Conservation (phyloP, 257 asterid species). For the Schizonepeta tenuifolia region DNA sequence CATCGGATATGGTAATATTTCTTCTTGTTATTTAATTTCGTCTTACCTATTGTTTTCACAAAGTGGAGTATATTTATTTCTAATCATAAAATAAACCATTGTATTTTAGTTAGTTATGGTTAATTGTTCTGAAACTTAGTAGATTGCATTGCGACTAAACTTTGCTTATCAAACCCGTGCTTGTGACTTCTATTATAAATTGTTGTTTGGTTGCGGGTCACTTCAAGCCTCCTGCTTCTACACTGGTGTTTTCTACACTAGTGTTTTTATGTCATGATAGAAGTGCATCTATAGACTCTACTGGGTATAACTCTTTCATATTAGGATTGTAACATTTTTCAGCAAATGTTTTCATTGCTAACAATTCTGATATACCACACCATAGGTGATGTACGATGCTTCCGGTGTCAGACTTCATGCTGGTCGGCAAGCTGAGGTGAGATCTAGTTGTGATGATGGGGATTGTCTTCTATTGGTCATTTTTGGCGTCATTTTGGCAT, state of each 20-base stretch:
- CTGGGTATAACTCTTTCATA: conserved; percentile 13
- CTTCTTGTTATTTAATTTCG: neutral
- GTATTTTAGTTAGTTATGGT: neutral
- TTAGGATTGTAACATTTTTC: neutral
- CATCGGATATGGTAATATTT: conserved; percentile 30
- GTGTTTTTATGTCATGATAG: neutral
- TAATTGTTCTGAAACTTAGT: neutral
- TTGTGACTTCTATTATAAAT: neutral
- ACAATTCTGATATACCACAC: conserved; percentile 38
- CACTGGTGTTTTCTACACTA: conserved; percentile 26
- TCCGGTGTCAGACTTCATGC: conserved; percentile 97
- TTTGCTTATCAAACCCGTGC: neutral
- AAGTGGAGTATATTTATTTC: neutral
- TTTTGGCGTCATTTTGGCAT: conserved; percentile 1
- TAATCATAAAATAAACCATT: neutral
- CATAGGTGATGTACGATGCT: conserved; percentile 98
- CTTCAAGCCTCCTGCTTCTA: conserved; percentile 17
- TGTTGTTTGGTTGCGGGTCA: neutral
- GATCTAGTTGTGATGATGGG: conserved; percentile 31
- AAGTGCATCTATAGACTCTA: conserved; percentile 7
- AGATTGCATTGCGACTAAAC: neutral
- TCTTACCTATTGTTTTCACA: neutral
- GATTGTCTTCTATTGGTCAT: conserved; percentile 2
- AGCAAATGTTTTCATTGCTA: conserved; percentile 24
- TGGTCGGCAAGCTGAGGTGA: conserved; percentile 98